Evolutionary conservation across 140 eudicot species (phyloP).

Genomic region (Ambrosia hybrid): DNA sequence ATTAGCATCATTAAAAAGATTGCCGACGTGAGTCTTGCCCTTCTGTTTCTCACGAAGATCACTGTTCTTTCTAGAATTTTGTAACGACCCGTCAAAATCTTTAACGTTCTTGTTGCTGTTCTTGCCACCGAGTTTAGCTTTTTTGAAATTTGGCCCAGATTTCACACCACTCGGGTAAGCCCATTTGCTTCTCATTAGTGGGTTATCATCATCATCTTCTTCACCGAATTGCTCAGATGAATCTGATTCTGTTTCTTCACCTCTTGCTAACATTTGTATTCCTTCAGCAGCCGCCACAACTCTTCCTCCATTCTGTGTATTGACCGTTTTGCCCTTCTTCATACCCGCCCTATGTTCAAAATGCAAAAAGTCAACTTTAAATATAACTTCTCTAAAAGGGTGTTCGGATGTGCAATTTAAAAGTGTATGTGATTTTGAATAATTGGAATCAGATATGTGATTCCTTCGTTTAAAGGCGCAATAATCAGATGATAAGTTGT

Average conservation of each 20-base stretch:
- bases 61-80: slow-evolving; percentile 29
- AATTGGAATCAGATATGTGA: neutral
- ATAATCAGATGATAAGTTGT: neutral
- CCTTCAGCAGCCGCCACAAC: slow-evolving; percentile 48
- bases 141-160: slow-evolving; percentile 41
- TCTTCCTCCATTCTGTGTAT: slow-evolving; percentile 55
- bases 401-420: neutral
- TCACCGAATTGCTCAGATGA: slow-evolving; percentile 62
- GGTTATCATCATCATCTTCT: slow-evolving; percentile 71
- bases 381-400: neutral
- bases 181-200: slow-evolving; percentile 90
- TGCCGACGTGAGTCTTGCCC: slow-evolving; percentile 32
- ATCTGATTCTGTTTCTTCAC: slow-evolving; percentile 93
- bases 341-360: slow-evolving; percentile 26
- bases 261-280: slow-evolving; percentile 40
- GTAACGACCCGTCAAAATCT: slow-evolving; percentile 46
- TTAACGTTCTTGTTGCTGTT: slow-evolving; percentile 33
- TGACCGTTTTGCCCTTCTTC: slow-evolving; percentile 45
- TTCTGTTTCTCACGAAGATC: slow-evolving; percentile 10
- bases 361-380: neutral
- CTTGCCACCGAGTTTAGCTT: slow-evolving; percentile 41
- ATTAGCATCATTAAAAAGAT: slow-evolving; percentile 27
- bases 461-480: neutral
- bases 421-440: too few species aligned
- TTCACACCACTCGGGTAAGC: slow-evolving; percentile 66